Conservation (phyloP, 495 filamentous ascomycete genomes). For the Pseudevernia furfuracea region DNA sequence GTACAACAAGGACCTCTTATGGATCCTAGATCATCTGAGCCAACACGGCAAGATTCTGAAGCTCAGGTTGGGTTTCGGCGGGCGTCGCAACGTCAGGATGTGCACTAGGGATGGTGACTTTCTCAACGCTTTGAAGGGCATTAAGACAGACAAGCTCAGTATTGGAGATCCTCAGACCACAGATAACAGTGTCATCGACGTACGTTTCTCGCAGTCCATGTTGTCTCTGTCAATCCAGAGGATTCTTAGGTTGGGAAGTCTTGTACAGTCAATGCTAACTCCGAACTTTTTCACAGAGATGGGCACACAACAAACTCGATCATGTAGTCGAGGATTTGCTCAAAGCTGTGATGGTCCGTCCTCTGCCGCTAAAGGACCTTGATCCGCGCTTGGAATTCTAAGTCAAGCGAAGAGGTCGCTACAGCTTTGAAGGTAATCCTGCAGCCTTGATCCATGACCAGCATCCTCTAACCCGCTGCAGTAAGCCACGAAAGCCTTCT, state of each 20-base stretch:
- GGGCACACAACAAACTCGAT: not conserved
- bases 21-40: slow-evolving; percentile 15
- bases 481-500: not conserved
- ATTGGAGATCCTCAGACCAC: slow-evolving; percentile 12
- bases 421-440: not conserved
- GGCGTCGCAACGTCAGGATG: slow-evolving; percentile 13
- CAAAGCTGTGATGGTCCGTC: slow-evolving; percentile 8
- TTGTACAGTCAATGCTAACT: not conserved
- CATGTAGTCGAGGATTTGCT: not conserved
- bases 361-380: slow-evolving; percentile 13
- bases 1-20: slow-evolving; percentile 16
- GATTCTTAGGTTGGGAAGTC: not conserved
- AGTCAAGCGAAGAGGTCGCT: not conserved
- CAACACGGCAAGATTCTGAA: slow-evolving; percentile 16
- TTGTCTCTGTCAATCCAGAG: not conserved
- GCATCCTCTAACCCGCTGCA: not conserved
- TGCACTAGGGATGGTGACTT: slow-evolving; percentile 9
- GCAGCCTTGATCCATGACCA: not conserved
- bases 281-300: too few relatives aligned
- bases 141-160: slow-evolving; percentile 17
- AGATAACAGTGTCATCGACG: too few relatives aligned
- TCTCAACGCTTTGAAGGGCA: slow-evolving; percentile 7
- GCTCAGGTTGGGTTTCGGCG: slow-evolving; percentile 20
- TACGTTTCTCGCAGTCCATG: not conserved
- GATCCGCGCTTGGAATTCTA: slow-evolving; percentile 6